Base-by-base conservation (phyloP, 2,329 filamentous ascomycete species). In the Elsinoe arachidis region DNA sequence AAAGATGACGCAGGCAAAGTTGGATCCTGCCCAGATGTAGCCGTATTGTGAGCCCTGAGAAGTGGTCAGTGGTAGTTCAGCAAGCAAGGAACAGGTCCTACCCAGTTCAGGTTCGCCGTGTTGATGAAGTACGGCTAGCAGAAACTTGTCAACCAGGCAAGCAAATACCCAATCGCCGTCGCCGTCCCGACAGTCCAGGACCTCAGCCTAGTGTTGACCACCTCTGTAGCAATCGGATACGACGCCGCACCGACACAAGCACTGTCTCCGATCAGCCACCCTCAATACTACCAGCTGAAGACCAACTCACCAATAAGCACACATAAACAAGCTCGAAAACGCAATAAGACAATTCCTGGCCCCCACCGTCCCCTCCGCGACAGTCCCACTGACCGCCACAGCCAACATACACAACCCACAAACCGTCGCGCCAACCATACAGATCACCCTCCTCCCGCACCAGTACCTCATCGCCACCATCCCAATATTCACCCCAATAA, bases 51-150 rank as follows among this genome's bases (percentile, higher is more conserved):
- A 78, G 1, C 65, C 64, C 59, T 61, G 47, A 6, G n/a, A 10
- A 21, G 14, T 44, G 7, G 14, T 34, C 37, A 44, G 37, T 21
- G 23, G 19, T 23, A n/a, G 19, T 33, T 26, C 26, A 30, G 9
- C 10, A 23, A 21, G 44, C 21, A n/a, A 2, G 38, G 6, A 11
- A 51, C 37, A 38, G 78, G 33, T 59, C 64, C 55, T 54, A 70
- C 79, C 79, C 79, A 82, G 61, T 78, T 76, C 35, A 82, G 65
- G 1, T 74, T 66, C 12, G 69, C 65, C 0, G 76, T 75, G 60
- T 82, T 81, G 66, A 82, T 82, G 61, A 82, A 82, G 62, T 81
- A 81, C 0, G 79, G 79, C 2, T 78, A 78, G 0, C 79, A 81
- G 61, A 82, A 82, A 0, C 78, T 80, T 0, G 77, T 77, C 4